Conservation (phyloP, 495 filamentous ascomycete species). For the Tuber indicum region DNA sequence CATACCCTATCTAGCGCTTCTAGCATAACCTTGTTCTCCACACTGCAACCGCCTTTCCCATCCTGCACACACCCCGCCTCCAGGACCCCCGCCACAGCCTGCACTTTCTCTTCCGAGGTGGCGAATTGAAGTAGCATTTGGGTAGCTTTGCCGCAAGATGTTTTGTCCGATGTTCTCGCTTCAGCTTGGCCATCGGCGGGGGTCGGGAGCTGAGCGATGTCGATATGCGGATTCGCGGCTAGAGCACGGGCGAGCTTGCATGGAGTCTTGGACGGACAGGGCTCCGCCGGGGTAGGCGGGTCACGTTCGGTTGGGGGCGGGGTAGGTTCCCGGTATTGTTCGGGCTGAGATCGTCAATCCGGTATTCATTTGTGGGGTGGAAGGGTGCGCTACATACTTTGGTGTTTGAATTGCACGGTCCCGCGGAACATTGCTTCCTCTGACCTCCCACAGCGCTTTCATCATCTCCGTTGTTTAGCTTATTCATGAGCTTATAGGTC, state of each 20-base stretch:
- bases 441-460: background rate
- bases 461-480: background rate
- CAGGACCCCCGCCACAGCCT: constrained; percentile 25
- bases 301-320: background rate
- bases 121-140: constrained; percentile 38
- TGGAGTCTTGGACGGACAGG: background rate
- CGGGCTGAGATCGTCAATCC: background rate
- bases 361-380: background rate
- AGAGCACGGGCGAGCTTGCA: background rate
- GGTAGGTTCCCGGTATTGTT: background rate
- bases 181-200: constrained; percentile 10
- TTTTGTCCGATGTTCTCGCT: constrained; percentile 23
- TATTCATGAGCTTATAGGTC: background rate
- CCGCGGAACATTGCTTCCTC: background rate
- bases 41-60: constrained; percentile 34
- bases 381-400: background rate
- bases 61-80: constrained; percentile 32
- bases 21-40: constrained; percentile 32
- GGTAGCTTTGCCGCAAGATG: constrained; percentile 29
- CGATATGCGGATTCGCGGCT: background rate
- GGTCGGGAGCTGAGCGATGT: background rate
- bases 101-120: constrained; percentile 33
- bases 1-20: constrained; percentile 31
- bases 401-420: background rate
- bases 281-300: background rate